Evolutionary conservation across 2,329 filamentous ascomycete genomes (phyloP).

Genomic region (Colletotrichum neosansevieriae): DNA sequence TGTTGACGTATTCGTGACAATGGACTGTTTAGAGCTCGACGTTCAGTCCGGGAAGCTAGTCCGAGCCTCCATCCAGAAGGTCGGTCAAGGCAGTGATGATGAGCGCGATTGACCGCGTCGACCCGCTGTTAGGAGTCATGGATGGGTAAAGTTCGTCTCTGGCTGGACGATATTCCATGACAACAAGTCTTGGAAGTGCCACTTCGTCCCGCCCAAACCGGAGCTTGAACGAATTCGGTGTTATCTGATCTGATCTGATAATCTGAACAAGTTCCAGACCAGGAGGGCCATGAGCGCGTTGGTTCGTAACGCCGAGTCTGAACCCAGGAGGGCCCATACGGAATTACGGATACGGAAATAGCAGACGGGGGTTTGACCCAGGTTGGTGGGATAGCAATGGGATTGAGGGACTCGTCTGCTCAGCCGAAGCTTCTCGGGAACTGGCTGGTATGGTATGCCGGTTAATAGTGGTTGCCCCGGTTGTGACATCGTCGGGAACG

Average conservation of each 20-base stretch:
- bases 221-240: conserved; percentile 21
- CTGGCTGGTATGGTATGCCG: not conserved
- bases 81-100: conserved; percentile 1
- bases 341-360: conserved; percentile 18
- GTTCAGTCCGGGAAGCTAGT: not conserved
- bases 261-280: not conserved
- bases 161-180: conserved; percentile 15
- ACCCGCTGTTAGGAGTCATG: conserved; percentile 13
- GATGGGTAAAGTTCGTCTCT: conserved; percentile 3
- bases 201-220: conserved; percentile 4
- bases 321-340: not conserved
- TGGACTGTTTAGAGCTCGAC: not conserved
- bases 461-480: conserved; percentile 17
- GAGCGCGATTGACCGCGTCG: conserved; percentile 5
- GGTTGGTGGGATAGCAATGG: not conserved
- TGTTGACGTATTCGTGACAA: conserved; percentile 17
- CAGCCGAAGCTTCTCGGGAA: conserved; percentile 31
- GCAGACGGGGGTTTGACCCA: not conserved
- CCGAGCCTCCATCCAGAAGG: not conserved
- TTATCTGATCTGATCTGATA: conserved; percentile 40
- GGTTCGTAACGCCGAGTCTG: conserved; percentile 36
- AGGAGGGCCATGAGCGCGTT: conserved; percentile 2
- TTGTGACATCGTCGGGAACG: conserved; percentile 39
- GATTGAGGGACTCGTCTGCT: conserved; percentile 17
- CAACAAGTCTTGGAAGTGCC: conserved; percentile 12